These are phyloP conservation scores for Trametes polyzona DNA, from an alignment of 1,284 basidiomycete species.

Conservation along the genomic window DNA sequence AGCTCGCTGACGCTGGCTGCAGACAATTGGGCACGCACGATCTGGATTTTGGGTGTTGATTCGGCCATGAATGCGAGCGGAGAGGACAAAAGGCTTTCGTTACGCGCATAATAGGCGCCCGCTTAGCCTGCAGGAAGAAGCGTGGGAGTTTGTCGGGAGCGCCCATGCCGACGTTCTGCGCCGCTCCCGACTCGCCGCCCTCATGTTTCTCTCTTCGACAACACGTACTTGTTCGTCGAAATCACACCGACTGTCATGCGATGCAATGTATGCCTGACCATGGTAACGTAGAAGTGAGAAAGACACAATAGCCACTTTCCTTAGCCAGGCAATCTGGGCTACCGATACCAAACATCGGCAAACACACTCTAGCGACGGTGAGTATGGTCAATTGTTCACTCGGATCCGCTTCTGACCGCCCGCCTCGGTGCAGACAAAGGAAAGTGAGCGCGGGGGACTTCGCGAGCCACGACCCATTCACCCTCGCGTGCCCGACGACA, in stretches of 20 bases:
- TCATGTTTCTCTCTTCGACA: neutral
- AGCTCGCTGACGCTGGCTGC: neutral
- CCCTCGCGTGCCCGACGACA: slow-evolving; percentile 22
- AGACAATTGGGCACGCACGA: slow-evolving; percentile 45
- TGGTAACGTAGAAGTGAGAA: too few relatives aligned
- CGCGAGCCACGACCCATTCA: slow-evolving; percentile 14
- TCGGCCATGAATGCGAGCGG: slow-evolving; percentile 46
- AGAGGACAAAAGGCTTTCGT: slow-evolving; percentile 5
- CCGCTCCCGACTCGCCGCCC: too few relatives aligned
- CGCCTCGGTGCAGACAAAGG: slow-evolving; percentile 25
- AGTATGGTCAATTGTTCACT: slow-evolving; percentile 26
- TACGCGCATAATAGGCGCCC: neutral
- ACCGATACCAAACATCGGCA: slow-evolving; percentile 21
- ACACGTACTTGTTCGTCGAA: too few relatives aligned
- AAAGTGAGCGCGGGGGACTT: slow-evolving; percentile 8
- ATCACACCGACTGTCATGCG: too few relatives aligned
- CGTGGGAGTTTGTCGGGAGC: too few relatives aligned
- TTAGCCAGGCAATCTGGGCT: too few relatives aligned
- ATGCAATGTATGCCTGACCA: too few relatives aligned
- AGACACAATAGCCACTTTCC: too few relatives aligned
- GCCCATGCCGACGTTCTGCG: too few relatives aligned
- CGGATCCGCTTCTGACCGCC: neutral
- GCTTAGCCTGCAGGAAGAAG: neutral
- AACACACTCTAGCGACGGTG: slow-evolving; percentile 19
- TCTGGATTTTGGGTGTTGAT: slow-evolving; percentile 54